phyloP scores from a whole-genome alignment of 164 flowering plant species.

The Stephania japonica region DNA sequence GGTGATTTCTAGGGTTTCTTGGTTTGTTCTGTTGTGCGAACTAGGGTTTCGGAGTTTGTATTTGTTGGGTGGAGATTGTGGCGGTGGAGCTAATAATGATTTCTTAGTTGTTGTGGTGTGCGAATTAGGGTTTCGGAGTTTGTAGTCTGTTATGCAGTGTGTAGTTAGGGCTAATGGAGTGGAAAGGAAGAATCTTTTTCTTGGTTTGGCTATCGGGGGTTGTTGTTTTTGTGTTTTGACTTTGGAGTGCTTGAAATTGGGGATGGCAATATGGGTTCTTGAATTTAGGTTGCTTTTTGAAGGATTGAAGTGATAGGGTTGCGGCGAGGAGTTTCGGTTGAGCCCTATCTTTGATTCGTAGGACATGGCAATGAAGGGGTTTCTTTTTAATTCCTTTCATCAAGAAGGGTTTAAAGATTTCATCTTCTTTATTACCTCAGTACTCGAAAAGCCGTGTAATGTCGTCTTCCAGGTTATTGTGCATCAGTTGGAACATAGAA shows the following conservation, averaged over 20 bases:
- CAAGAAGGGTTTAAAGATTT: neutral
- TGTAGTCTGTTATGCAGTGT: neutral
- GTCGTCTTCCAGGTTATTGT: neutral
- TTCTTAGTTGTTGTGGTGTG: neutral
- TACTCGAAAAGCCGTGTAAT: neutral
- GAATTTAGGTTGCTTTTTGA: neutral
- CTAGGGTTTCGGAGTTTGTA: neutral
- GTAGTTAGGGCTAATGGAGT: neutral
- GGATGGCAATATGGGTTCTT: neutral
- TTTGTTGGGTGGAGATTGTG: neutral
- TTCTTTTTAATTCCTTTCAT: neutral
- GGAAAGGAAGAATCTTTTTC: neutral
- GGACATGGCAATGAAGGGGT: neutral
- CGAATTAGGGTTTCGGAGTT: constrained; percentile 12
- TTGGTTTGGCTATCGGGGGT: neutral
- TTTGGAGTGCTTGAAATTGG: neutral
- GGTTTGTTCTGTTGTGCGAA: neutral
- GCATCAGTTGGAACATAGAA: neutral
- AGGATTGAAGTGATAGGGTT: neutral
- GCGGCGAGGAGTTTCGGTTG: neutral
- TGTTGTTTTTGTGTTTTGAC: neutral
- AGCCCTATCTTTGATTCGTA: neutral
- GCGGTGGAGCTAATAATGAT: neutral
- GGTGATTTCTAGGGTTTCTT: neutral
- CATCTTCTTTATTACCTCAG: neutral